Base-by-base conservation (phyloP, 257 asterid genomes). In the Cruciata laevipes region DNA sequence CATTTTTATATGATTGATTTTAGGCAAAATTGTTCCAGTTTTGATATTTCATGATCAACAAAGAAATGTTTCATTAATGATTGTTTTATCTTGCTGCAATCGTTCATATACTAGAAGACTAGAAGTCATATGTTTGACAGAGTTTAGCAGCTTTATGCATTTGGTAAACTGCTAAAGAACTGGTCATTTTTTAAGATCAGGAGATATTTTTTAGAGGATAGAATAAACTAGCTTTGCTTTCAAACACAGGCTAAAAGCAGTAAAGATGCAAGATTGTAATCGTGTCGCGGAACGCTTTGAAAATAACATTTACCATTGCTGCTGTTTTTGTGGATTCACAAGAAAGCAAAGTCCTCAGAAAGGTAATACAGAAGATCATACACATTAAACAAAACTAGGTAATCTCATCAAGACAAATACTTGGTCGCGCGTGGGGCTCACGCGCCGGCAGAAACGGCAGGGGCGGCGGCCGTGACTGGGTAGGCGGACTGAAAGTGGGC, bases 361-460 rank as follows among this genome's bases (percentile, higher is more conserved):
- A 61, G 58, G 31, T 8, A 13, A 24, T 42, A 21, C 20, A 32
- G 61, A 24, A 68, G 42, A 62, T 24, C 65, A 63, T 64, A 16
- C 35, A 64, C 70, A 55, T 25, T 4, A 25, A 24, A 18, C 24
- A 38, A 57, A 67, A 27, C 13, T 14, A 31, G 20, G 20, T 72
- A 65, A 42, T 42, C 30, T 18, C 31, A 65, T 73, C 72, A 83
- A 80, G 96, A 89, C 69, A 90, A 76, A 73, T 86, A 93, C 71
- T n/a, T n/a, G n/a, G n/a, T n/a, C n/a, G n/a, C n/a, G n/a, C n/a
- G n/a, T n/a, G n/a, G n/a, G n/a, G n/a, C n/a, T n/a, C n/a, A n/a
- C n/a, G n/a, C n/a, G n/a, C n/a, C n/a, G n/a, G n/a, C n/a, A n/a
- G n/a, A n/a, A n/a, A n/a, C n/a, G n/a, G n/a, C n/a, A n/a, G n/a